Evolutionary conservation across 1,139 yeast species (phyloP).

Genomic region (Yamadazyma dushanensis): DNA sequence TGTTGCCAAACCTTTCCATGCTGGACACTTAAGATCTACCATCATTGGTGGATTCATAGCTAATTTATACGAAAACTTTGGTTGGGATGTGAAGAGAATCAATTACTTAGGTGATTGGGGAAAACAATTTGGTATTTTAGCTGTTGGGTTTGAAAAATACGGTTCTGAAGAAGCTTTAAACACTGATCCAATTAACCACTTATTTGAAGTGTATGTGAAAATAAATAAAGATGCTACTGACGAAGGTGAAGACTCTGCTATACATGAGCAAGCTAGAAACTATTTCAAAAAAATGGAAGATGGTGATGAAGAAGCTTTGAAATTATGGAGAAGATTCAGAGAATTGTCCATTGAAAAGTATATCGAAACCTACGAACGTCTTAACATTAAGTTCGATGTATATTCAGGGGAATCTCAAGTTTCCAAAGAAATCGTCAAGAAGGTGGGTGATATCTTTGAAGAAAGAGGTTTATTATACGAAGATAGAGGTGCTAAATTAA

Average conservation of each 20-base stretch:
- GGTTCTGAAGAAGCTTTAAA: slow-evolving; percentile 76
- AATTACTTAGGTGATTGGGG: slow-evolving; percentile 99
- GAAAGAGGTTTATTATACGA: slow-evolving; percentile 75
- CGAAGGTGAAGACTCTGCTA: slow-evolving; percentile 68
- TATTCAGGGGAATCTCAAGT: slow-evolving; percentile 98
- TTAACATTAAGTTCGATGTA: slow-evolving; percentile 81
- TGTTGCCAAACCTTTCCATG: slow-evolving; percentile 99
- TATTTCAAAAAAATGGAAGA: slow-evolving; percentile 93
- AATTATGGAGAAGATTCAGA: slow-evolving; percentile 86
- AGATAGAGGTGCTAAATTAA: slow-evolving; percentile 88
- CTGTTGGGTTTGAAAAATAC: slow-evolving; percentile 85
- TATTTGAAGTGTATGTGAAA: slow-evolving; percentile 90
- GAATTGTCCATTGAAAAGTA: slow-evolving; percentile 85
- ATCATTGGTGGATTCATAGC: slow-evolving; percentile 97
- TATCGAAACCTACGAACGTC: slow-evolving; percentile 84
- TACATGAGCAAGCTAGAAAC: slow-evolving; percentile 83
- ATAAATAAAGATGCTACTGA: slow-evolving; percentile 76
- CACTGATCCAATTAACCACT: slow-evolving; percentile 87
- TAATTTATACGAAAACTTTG: slow-evolving; percentile 84
- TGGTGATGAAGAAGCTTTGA: slow-evolving; percentile 80
- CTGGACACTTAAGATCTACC: slow-evolving; percentile 97
- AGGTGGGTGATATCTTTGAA: slow-evolving; percentile 61
- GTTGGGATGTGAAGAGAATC: slow-evolving; percentile 87
- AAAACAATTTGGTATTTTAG: slow-evolving; percentile 94
- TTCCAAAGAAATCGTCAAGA: slow-evolving; percentile 66